Evolutionary conservation across 768 basidiomycete species (phyloP), one percentile per base, ranked within the genome.

Genomic region (Chalciporus piperatus): DNA sequence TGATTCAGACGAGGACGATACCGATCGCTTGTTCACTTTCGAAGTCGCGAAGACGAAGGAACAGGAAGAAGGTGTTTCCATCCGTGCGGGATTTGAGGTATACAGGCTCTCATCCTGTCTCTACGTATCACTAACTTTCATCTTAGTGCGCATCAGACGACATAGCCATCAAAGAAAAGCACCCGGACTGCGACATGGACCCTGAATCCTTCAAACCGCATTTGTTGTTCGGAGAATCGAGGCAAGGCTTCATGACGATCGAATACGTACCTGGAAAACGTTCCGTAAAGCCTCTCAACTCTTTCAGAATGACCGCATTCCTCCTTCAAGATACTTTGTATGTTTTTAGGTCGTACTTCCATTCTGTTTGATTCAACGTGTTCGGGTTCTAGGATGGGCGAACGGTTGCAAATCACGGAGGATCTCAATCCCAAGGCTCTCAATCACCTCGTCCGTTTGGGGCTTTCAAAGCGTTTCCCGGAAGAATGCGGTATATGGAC

Each of bases 31-130:
- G 25, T 84, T 78, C 62, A 74, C 74, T 0, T 84, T 82, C 45
- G 76, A 80, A 43, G 82, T 84, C 3, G 67, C 72, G 1, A 80
- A 84, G 61, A 81, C 76, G 11, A 74, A 74, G 30, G 80, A 84
- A 50, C 80, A 83, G 56, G 79, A 80, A 44, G 82, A 84, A 60
- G 65, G 69, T 16, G 78, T 80, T 7, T 61, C 67, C 0, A 58
- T 66, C 13, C 68, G 72, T 20, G 65, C 64, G n/a, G 81, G 80
- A 7, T 82, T 82, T 54, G 66, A 63, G 52, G 82, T 77, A 53
- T 20, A 67, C 53, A n/a, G 1, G 16, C 35, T 11, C 1, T 6
- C 14, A 19, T 20, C 27, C 1, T 37, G 20, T 14, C 37, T 38
- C 0, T 3, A 9, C 13, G 20, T 12, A 27, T 27, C 27, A 9